Evolutionary conservation across 2,329 filamentous ascomycete genomes (phyloP).

Genomic region (Aspergillus pseudoviridinutans): DNA sequence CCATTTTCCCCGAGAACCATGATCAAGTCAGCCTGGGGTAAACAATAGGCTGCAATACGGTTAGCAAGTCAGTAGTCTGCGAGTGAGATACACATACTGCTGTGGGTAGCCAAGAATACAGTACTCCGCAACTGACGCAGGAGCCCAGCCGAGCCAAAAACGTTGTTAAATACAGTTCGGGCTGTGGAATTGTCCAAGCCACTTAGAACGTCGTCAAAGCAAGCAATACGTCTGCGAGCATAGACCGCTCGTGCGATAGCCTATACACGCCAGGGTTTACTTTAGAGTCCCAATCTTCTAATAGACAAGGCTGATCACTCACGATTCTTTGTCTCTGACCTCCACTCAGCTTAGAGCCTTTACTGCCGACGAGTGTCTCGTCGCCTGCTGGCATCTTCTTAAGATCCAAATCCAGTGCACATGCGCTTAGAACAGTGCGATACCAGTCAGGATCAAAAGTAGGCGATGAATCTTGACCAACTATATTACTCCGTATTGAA

Average conservation of each 20-base stretch:
- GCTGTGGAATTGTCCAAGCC: slow-evolving; percentile 40
- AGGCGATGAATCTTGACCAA: slow-evolving; percentile 13
- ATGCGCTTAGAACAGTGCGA: slow-evolving; percentile 12
- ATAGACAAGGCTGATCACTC: not conserved
- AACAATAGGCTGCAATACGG: slow-evolving; percentile 24
- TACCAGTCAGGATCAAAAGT: slow-evolving; percentile 16
- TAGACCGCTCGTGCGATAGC: slow-evolving; percentile 43
- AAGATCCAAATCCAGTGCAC: slow-evolving; percentile 26
- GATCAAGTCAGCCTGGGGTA: slow-evolving; percentile 41
- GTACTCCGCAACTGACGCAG: slow-evolving; percentile 37
- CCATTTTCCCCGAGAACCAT: slow-evolving; percentile 31
- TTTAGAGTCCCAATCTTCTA: no score
- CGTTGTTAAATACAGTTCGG: slow-evolving; percentile 34
- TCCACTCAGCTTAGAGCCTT: slow-evolving; percentile 43
- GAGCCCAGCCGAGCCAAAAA: slow-evolving; percentile 42
- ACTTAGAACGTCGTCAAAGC: slow-evolving; percentile 42
- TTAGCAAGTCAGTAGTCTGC: no score
- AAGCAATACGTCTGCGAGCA: slow-evolving; percentile 37
- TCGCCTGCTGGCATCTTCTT: slow-evolving; percentile 22
- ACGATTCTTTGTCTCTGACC: slow-evolving; percentile 44
- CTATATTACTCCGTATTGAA: slow-evolving; percentile 28
- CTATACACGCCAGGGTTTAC: slow-evolving; percentile 1
- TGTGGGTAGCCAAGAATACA: slow-evolving; percentile 44
- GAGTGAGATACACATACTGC: slow-evolving; percentile 1
- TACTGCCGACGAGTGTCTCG: slow-evolving; percentile 40